Evolutionary conservation across 2,329 filamentous ascomycete species (phyloP), one percentile per base, ranked within the genome.

Genomic region (Zasmidium cellare): DNA sequence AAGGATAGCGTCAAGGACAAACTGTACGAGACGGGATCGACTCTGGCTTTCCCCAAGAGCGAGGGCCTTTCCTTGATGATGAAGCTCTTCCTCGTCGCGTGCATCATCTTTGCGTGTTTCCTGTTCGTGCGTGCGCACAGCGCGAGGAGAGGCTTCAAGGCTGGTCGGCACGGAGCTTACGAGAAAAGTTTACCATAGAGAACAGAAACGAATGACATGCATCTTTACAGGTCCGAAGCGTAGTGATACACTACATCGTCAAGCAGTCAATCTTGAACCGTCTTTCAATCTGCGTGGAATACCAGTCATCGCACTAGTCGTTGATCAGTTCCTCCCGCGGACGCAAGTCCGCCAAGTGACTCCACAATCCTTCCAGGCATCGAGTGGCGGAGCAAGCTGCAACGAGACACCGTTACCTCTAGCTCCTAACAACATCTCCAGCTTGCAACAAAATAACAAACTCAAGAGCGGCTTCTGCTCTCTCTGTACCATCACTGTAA

Each of bases 81-180:
- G 61, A 82, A 82, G 73, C 55, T 80, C 35, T 74, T 78, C 59
- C 70, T 79, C 59, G 60, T 79, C 50, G 75, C 70, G 24, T 71
- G 75, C 46, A 74, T 82, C 56, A 67, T 80, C 56, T 73, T 70
- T 38, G 68, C 75, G 48, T 79, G 77, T 55, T 68, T 61, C 54
- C 60, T 53, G 31, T 72, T 63, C 23, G 58, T 71, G 11, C 60
- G 62, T 44, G 62, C 62, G 19, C 59, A 63, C 20, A 59, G 54
- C 22, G 46, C 66, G 46, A 53, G 60, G 31, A 48, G 65, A 35
- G 31, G 31, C 12, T 55, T 52, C 19, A 24, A 56, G 5, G 60
- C 67, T 50, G 67, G 66, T 18, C 59, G 61, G 47, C 62, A 65
- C 55, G 65, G 67, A 20, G 66, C 64, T 50, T 67, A 69, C 46